A percentile compares a stretch with the other conserved stretches of the same genome.
These are phyloP conservation scores for Phytophthora sp. DNA, from an alignment of 352 stramenopile species.

Conservation along the genomic window DNA sequence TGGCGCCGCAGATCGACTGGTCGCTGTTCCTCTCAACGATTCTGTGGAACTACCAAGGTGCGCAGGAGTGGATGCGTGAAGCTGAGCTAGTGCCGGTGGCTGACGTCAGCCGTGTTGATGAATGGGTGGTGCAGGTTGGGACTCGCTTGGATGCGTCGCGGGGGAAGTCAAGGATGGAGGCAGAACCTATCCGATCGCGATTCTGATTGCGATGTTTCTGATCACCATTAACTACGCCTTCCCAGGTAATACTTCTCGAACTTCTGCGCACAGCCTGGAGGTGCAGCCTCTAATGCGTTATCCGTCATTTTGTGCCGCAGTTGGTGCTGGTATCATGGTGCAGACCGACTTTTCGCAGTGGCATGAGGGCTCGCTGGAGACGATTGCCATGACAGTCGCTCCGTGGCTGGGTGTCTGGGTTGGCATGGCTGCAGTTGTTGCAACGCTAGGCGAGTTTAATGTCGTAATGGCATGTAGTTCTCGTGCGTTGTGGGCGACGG, in stretches of 20 bases:
- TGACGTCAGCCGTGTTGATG: neutral
- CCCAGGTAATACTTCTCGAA: slow-evolving; percentile 40
- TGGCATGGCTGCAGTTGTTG: slow-evolving; percentile 73
- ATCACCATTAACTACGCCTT: slow-evolving; percentile 90
- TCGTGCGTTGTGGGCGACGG: slow-evolving; percentile 79
- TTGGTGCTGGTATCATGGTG: slow-evolving; percentile 81
- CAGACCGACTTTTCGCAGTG: slow-evolving; percentile 71
- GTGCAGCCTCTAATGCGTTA: neutral
- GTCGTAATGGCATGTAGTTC: slow-evolving; percentile 88
- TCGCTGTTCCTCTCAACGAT: slow-evolving; percentile 88
- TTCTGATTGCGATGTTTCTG: slow-evolving; percentile 79
- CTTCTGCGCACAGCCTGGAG: neutral
- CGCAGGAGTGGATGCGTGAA: neutral
- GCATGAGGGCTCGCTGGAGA: slow-evolving; percentile 79
- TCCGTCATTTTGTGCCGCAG: slow-evolving; percentile 20
- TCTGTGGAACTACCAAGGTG: slow-evolving; percentile 88
- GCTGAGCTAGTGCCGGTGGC: neutral
- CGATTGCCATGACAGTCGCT: slow-evolving; percentile 72
- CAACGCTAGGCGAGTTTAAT: slow-evolving; percentile 86
- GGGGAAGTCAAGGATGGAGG: slow-evolving; percentile 85
- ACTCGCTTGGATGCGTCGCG: slow-evolving; percentile 85
- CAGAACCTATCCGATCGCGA: slow-evolving; percentile 82
- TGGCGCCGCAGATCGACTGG: slow-evolving; percentile 78
- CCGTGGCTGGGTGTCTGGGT: slow-evolving; percentile 87
- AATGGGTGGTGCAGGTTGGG: slow-evolving; percentile 56